phyloP scores from a whole-genome alignment of 1,284 basidiomycete species.

The Xerocomus cyaneibrunnescens region DNA sequence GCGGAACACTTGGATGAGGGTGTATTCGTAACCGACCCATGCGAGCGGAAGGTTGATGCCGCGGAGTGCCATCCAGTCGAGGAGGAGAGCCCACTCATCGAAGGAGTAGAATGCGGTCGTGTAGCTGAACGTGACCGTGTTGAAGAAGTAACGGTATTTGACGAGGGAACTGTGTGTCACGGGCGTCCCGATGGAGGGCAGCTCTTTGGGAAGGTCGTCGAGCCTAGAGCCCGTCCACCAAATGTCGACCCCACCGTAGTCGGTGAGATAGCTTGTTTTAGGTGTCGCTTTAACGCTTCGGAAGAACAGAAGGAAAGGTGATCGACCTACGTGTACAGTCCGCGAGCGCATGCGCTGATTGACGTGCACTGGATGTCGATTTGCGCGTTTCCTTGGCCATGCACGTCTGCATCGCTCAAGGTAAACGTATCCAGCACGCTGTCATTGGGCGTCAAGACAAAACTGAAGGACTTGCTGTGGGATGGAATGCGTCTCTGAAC shows the following conservation, averaged over 20 bases:
- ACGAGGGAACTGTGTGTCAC: slow-evolving; percentile 38
- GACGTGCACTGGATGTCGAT: slow-evolving; percentile 27
- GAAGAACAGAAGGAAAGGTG: not conserved
- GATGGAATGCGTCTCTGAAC: slow-evolving; percentile 27
- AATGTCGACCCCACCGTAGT: slow-evolving; percentile 40
- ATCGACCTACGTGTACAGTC: slow-evolving; percentile 25
- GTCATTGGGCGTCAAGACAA: slow-evolving; percentile 13
- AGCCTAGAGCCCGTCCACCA: slow-evolving; percentile 47
- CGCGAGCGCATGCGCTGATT: slow-evolving; percentile 29
- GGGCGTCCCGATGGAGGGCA: slow-evolving; percentile 35
- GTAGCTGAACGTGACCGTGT: slow-evolving; percentile 47
- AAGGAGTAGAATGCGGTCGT: slow-evolving; percentile 44
- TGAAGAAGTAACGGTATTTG: slow-evolving; percentile 43
- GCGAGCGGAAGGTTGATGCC: slow-evolving; percentile 46
- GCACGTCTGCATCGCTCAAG: slow-evolving; percentile 19
- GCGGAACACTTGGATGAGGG: slow-evolving; percentile 39
- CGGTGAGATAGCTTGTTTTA: slow-evolving; percentile 39
- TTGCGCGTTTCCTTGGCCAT: not conserved
- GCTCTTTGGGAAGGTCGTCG: slow-evolving; percentile 27
- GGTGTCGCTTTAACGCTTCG: not conserved
- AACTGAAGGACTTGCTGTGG: slow-evolving; percentile 24
- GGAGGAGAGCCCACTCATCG: slow-evolving; percentile 43
- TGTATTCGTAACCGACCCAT: slow-evolving; percentile 44
- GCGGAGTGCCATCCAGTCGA: slow-evolving; percentile 47
- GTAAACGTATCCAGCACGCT: slow-evolving; percentile 24